Conservation (phyloP, 768 basidiomycete species). For the Hypholoma sublateritium region DNA sequence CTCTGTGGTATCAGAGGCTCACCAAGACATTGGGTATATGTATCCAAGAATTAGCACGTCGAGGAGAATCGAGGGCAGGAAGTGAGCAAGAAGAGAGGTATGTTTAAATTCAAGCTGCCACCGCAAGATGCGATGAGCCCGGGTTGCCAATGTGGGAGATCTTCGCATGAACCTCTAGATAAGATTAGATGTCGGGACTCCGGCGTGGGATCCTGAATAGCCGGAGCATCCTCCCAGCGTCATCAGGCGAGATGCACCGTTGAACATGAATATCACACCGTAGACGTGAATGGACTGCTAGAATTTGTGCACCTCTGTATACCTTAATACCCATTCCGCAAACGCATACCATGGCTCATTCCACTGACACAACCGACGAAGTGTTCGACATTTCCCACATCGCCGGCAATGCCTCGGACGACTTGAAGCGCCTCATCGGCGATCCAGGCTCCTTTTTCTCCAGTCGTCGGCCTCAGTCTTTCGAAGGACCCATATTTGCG, state of each 20-base stretch:
- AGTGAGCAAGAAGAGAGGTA: neutral
- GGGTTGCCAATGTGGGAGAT: neutral
- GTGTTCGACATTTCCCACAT: constrained; percentile 21
- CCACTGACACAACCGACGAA: neutral
- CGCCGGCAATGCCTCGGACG: constrained; percentile 28
- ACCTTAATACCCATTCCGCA: neutral
- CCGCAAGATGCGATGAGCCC: neutral
- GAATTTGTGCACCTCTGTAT: neutral
- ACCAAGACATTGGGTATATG: constrained; percentile 3
- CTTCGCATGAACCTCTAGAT: neutral
- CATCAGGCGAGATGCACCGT: neutral
- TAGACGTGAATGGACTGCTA: neutral
- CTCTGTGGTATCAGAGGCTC: neutral
- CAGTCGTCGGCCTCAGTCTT: constrained; percentile 5
- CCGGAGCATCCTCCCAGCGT: neutral
- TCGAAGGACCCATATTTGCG: constrained; percentile 8
- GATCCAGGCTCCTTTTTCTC: constrained; percentile 16
- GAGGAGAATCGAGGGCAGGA: neutral
- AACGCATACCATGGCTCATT: constrained; percentile 5
- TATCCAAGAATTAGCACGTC: neutral
- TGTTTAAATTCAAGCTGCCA: neutral
- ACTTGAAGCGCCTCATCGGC: constrained; percentile 26
- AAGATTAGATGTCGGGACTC: constrained; percentile 8
- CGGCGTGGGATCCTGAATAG: neutral
- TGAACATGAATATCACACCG: neutral